Percentiles rank a stretch among this genome's conserved stretches.
phyloP scores from a whole-genome alignment of 2,329 filamentous ascomycete genomes.

The Phyllosticta citribraziliensis region DNA sequence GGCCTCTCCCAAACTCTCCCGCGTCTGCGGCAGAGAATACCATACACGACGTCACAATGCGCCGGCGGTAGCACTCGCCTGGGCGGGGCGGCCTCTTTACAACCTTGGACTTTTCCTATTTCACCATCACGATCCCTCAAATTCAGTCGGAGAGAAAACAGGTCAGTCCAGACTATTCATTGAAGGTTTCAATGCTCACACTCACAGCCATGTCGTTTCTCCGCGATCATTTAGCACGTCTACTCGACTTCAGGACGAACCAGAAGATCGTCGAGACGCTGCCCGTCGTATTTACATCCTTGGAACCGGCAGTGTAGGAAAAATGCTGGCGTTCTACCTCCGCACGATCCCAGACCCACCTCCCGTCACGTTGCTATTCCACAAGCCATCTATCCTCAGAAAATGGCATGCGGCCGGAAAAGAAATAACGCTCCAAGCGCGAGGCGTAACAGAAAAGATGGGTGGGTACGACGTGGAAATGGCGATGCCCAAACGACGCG shows the following conservation, averaged over 20 bases:
- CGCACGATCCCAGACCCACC: conserved; percentile 52
- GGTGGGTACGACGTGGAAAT: conserved; percentile 39
- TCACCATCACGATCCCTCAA: neutral
- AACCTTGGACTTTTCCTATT: neutral
- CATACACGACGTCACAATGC: conserved; percentile 29
- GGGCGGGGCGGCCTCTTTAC: conserved; percentile 34
- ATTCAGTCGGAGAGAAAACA: neutral
- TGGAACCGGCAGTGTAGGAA: conserved; percentile 72
- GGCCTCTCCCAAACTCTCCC: conserved; percentile 26
- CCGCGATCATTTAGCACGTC: neutral
- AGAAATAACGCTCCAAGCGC: conserved; percentile 38
- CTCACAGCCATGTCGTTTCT: neutral
- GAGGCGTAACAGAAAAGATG: conserved; percentile 30
- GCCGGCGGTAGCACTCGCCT: conserved; percentile 30
- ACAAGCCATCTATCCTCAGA: conserved; percentile 38
- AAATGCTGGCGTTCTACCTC: conserved; percentile 66
- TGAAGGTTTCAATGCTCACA: neutral
- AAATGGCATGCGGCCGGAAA: conserved; percentile 38
- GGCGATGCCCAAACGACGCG: conserved; percentile 23
- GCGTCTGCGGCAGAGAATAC: conserved; percentile 39
- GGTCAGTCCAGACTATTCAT: neutral
- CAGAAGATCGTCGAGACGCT: neutral
- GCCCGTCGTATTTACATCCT: conserved; percentile 57
- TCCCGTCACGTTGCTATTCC: conserved; percentile 72
- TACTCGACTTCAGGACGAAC: neutral